Evolutionary conservation across 2,329 filamentous ascomycete species (phyloP), one percentile per base, ranked within the genome.

Genomic region (Gaeumannomyces tritici): DNA sequence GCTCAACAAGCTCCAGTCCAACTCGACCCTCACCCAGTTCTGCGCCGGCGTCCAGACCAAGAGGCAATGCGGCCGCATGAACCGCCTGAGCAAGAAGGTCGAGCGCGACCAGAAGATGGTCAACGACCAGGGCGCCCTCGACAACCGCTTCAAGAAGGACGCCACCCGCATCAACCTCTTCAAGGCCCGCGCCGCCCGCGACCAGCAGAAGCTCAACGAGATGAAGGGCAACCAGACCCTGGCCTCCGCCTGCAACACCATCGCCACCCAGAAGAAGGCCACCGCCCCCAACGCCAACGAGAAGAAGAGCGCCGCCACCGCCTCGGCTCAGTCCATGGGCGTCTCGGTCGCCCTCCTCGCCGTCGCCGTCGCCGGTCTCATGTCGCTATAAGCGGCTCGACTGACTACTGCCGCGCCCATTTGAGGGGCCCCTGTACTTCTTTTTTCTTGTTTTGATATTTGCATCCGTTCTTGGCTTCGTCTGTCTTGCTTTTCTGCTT

Each of bases 181-280:
- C 70, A 69, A 75, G 70, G 68, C 68, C 56, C 71, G 70, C 67
- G 70, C 69, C 55, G 62, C 61, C 55, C 64, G 65, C 55, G 66
- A 68, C 55, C 64, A 70, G 28, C 66, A 68, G 35, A 70, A 71
- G 67, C 68, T 76, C 13, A 63, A 66, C 33, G 64, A 64, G 8
- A 54, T 76, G 67, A 66, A 69, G 67, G 65, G 65, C 67, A 76
- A 77, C 67, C 62, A 69, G 4, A 76, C 75, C 55, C 70, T 76
- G 27, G 64, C 69, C 51, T 62, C 58, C 27, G 13, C 59, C 51
- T 65, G 64, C 61, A 31, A 42, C 24, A 42, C 3, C 33, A 18
- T 59, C 29, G 4, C 13, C 31, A 18, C 21, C 13, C 9, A 18
- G 18, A 59, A 15, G 26, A 15, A 59, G 29, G 13, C 7, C 24